Evolutionary conservation across 2,329 filamentous ascomycete genomes (phyloP).

Genomic region (Tolypocladium pustulatum): DNA sequence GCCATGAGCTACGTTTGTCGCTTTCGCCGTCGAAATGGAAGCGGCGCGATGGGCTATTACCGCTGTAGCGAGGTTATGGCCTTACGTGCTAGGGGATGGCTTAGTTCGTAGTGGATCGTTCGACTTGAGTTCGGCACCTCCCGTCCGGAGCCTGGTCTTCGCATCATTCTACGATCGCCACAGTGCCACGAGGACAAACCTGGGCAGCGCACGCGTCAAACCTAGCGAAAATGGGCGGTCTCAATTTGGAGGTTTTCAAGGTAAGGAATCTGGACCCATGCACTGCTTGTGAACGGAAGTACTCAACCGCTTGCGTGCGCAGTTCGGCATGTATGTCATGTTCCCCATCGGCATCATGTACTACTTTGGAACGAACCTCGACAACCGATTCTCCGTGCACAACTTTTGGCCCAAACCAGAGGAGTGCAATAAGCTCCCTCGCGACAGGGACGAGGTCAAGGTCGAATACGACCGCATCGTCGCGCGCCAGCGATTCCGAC

Average conservation of each 20-base stretch:
- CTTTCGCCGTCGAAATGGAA: background rate
- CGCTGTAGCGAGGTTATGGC: conserved; percentile 11
- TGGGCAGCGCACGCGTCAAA: background rate
- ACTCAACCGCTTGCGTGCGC: background rate
- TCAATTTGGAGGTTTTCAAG: conserved; percentile 94
- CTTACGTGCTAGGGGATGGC: background rate
- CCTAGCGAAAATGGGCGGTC: conserved; percentile 53
- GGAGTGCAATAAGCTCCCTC: conserved; percentile 65
- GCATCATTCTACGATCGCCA: background rate
- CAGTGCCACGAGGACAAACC: background rate
- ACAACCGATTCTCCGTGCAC: conserved; percentile 76
- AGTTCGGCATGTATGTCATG: conserved; percentile 99
- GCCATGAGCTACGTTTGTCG: background rate
- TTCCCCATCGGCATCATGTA: conserved; percentile 99
- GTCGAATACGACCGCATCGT: conserved; percentile 68
- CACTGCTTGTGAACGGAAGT: background rate
- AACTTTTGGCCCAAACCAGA: conserved; percentile 88
- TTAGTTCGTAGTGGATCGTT: background rate
- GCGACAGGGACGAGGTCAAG: conserved; percentile 72
- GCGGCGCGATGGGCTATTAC: background rate
- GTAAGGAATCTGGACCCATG: conserved; percentile 33
- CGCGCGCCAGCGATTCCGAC: conserved; percentile 58
- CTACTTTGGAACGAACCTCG: conserved; percentile 98
- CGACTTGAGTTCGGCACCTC: background rate
- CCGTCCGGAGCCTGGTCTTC: conserved; percentile 1